Evolutionary conservation across 169 alveolate genomes (phyloP), one percentile per base, ranked within the genome.

Genomic region (Plasmodium malariae): DNA sequence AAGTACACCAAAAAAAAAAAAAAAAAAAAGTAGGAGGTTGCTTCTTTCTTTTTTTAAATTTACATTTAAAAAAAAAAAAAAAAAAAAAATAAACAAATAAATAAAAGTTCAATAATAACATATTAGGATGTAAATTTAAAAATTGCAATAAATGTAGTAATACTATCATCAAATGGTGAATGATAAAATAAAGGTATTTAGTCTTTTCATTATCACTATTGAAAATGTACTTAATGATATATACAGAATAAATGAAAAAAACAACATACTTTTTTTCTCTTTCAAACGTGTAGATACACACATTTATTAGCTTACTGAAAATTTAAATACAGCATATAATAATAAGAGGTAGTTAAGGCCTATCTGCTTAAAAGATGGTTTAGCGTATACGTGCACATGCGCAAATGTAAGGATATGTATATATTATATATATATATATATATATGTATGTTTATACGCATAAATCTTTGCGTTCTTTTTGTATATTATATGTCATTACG

Each of bases 261-360:
- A 55, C 11, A n/a, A 55, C 3, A n/a, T 37, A 2, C n/a, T 32
- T 67, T 34, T 67, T n/a, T 30, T 30, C 26, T 57, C 19, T 14
- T 71, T 6, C 32, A 37, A 36, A 57, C 1, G 85, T 71, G 85
- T 71, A 71, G 55, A 49, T 71, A 71, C 85, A 71, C 85, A 28
- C 19, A 51, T 26, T 28, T 34, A 48, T 11, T 1, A 21, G 17
- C 34, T 48, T 49, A 34, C 60, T 36, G 34, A 24, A 34, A 48
- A 14, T 28, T 21, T 48, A 32, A 9, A 40, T 40, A 6, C 9
- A 6, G 5, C 51, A 9, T 40, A 9, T 40, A 40, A 40, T 6
- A 6, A 9, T 40, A 6, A 40, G 5, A 40, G 5, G 5, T 9
- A 9, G 51, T 9, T 40, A 40, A n/a, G n/a, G n/a, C n/a, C n/a